Base-by-base conservation (phyloP, 1,139 yeast species). In the Pichia sp. region DNA sequence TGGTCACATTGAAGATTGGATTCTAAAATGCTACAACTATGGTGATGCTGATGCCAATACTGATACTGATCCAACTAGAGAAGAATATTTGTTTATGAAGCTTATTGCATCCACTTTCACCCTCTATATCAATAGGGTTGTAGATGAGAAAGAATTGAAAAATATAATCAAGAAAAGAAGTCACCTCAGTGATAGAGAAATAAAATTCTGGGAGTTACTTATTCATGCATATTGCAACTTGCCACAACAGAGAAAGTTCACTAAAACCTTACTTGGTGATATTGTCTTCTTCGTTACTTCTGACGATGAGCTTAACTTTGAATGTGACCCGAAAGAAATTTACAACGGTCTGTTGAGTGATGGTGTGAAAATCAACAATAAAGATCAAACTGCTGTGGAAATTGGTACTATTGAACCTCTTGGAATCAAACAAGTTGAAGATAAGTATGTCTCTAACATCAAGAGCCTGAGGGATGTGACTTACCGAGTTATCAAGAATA, bases 261-360 rank as follows among this genome's bases (percentile, higher is more conserved):
- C 81, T 34, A 69, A 73, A 46, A 53, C 59, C 1, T 42, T 84
- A 10, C 59, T 86, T 25, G 74, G 79, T 0, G 69, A 74, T n/a
- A 44, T 65, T 22, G 48, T 69, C 35, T 59, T 72, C 29, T 50
- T 57, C 22, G 65, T 58, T 34, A 64, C 74, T n/a, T 60, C 73
- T 7, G 78, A 75, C 39, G 79, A 75, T 19, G 77, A 72, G 29
- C 51, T 74, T 10, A 76, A 75, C 41, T 74, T 86, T 49, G 96
- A 88, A 52, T 77, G 91, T 40, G 85, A 88, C 53, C 97, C 98
- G 2, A 58, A 73, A 7, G 60, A 64, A n/a, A 76, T 82, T 25
- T 77, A 79, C 53, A 60, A 64, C 20, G 54, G 56, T 3, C 46
- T 76, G 16, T 61, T 72, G 5, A 13, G 14, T 13, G 34, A 34